phyloP scores from a whole-genome alignment of 805 yeast species.

The Candida sphagnicola region DNA sequence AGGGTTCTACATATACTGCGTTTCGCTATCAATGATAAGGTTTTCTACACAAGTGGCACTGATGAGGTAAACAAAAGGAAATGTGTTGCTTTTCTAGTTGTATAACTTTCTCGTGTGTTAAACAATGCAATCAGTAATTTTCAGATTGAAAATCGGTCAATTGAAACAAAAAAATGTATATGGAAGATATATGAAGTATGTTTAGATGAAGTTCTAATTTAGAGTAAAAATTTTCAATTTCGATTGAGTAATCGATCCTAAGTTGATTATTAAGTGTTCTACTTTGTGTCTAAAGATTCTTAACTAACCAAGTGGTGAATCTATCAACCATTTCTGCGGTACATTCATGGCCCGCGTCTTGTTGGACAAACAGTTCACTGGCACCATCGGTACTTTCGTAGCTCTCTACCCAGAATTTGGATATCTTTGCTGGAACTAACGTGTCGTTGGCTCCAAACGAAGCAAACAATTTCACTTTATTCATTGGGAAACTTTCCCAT shows the following conservation, averaged over 20 bases:
- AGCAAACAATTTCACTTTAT: constrained; percentile 30
- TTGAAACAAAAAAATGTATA: too few relatives aligned
- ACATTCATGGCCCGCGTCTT: constrained; percentile 29
- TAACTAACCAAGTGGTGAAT: constrained; percentile 29
- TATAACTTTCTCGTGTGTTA: too few relatives aligned
- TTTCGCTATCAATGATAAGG: not conserved
- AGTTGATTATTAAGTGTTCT: too few relatives aligned
- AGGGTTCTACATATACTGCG: not conserved
- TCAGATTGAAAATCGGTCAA: too few relatives aligned
- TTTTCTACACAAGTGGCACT: too few relatives aligned
- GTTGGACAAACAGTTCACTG: constrained; percentile 25
- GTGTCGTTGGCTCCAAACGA: constrained; percentile 32
- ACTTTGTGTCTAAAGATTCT: constrained; percentile 6
- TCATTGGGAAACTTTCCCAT: constrained; percentile 30
- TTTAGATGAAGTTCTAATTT: too few relatives aligned
- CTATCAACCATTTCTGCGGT: constrained; percentile 30
- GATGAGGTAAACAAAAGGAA: too few relatives aligned
- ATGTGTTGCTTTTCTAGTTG: too few relatives aligned
- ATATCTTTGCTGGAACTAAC: constrained; percentile 32
- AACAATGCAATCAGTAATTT: too few relatives aligned
- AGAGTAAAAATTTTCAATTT: too few relatives aligned
- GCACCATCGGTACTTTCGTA: constrained; percentile 21
- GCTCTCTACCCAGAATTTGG: constrained; percentile 28
- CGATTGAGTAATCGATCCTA: too few relatives aligned
- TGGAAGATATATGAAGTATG: too few relatives aligned